A percentile compares a stretch with the other conserved stretches of the same genome.
Evolutionary conservation across 768 basidiomycete genomes (phyloP).

Genomic region (Pleurotus tuoliensis): DNA sequence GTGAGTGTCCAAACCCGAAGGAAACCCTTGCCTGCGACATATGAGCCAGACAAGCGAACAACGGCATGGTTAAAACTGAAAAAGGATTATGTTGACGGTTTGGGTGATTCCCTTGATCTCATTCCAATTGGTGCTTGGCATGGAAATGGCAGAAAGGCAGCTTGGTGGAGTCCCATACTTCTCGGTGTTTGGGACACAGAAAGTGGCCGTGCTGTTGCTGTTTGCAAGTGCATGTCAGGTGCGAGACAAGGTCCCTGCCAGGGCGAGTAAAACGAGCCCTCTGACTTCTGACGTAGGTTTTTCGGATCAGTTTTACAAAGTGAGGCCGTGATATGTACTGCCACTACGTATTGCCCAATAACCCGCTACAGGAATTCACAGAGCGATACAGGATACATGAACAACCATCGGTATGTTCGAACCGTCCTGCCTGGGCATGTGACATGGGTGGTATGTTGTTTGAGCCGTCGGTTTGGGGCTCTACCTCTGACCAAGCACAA

Average conservation of each 20-base stretch:
- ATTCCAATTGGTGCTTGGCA: slow-evolving; percentile 83
- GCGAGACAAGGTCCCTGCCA: not conserved
- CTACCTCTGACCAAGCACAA: slow-evolving; percentile 1
- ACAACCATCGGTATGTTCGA: slow-evolving; percentile 50
- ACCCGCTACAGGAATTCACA: slow-evolving; percentile 46
- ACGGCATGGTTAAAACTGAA: slow-evolving; percentile 90
- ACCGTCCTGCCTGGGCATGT: slow-evolving; percentile 52
- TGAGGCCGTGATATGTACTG: slow-evolving; percentile 18
- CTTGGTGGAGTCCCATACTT: slow-evolving; percentile 91
- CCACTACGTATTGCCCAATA: not conserved
- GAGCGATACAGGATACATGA: slow-evolving; percentile 57
- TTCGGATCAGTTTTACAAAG: slow-evolving; percentile 80
- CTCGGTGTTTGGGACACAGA: slow-evolving; percentile 71
- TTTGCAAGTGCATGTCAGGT: slow-evolving; percentile 92
- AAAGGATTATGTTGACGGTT: slow-evolving; percentile 81
- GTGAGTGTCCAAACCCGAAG: slow-evolving; percentile 38
- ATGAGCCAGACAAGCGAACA: slow-evolving; percentile 86
- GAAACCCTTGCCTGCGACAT: slow-evolving; percentile 78
- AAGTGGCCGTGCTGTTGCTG: slow-evolving; percentile 60
- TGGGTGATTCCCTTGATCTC: slow-evolving; percentile 74
- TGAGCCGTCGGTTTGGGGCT: no score
- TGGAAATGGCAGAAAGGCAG: slow-evolving; percentile 83
- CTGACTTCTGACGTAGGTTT: slow-evolving; percentile 46
- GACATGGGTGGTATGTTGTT: slow-evolving; percentile 54
- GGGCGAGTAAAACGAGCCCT: not conserved